phyloP scores from a whole-genome alignment of 129 eudicot genomes.

The Solidago caesia region DNA sequence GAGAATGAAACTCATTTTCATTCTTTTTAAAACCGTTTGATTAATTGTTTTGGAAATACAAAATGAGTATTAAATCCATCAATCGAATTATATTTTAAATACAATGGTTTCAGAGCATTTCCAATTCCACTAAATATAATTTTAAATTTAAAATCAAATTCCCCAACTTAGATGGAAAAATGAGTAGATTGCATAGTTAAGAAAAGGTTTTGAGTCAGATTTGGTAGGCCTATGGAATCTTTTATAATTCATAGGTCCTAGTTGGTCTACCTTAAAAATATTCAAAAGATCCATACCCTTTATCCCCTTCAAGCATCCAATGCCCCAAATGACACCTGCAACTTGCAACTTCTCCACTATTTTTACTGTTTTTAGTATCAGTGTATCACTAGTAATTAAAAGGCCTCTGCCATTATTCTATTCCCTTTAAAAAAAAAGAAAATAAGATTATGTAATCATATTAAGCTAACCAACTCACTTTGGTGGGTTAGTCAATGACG shows the following conservation, averaged over 20 bases:
- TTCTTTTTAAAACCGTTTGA: too few relatives aligned
- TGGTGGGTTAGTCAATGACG: too few relatives aligned
- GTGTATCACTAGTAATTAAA: slow-evolving; percentile 13
- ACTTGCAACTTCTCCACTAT: slow-evolving; percentile 29
- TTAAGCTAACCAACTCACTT: too few relatives aligned
- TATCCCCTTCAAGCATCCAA: slow-evolving; percentile 30
- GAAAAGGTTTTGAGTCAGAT: slow-evolving; percentile 14
- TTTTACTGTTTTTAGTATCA: slow-evolving; percentile 18
- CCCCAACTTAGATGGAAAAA: background rate
- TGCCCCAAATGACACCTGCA: slow-evolving; percentile 26
- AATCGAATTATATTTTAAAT: too few relatives aligned
- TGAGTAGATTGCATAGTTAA: background rate
- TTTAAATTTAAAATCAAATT: background rate
- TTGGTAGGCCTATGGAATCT: slow-evolving; percentile 39
- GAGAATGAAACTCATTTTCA: too few relatives aligned
- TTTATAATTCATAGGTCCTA: slow-evolving; percentile 29
- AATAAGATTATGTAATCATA: slow-evolving; percentile 8
- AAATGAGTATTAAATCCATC: too few relatives aligned
- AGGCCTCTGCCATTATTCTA: background rate
- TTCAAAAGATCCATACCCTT: slow-evolving; percentile 25
- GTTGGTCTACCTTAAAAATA: slow-evolving; percentile 23
- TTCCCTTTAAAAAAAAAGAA: background rate
- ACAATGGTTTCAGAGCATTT: too few relatives aligned
- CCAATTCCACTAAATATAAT: too few relatives aligned
- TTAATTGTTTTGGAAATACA: too few relatives aligned